phyloP scores from a whole-genome alignment of 163 green algal species.

The Chlamydomonas reinhardtii region DNA sequence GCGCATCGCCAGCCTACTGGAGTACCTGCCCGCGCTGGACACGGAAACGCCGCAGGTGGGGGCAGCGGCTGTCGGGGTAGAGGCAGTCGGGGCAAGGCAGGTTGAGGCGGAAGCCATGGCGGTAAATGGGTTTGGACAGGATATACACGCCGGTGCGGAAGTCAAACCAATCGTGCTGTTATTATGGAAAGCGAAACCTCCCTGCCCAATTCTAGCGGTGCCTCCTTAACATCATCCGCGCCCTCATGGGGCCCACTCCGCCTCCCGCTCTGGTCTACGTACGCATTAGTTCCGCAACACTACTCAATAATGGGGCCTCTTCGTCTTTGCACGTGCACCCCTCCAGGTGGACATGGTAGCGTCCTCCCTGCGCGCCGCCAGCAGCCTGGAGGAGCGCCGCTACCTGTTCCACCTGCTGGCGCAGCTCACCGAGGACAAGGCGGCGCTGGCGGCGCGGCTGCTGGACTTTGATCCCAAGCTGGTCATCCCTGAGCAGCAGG shows the following conservation, averaged over 20 bases:
- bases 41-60: slow-evolving; percentile 33
- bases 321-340: no score
- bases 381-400: slow-evolving; percentile 21
- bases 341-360: slow-evolving; percentile 4
- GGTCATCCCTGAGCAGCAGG: not conserved
- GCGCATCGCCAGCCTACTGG: slow-evolving; percentile 51
- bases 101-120: not conserved
- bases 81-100: not conserved
- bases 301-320: no score
- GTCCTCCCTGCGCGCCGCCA: slow-evolving; percentile 28
- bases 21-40: slow-evolving; percentile 47
- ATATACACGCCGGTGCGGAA: no score
- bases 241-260: no score
- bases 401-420: slow-evolving; percentile 47
- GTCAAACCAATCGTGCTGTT: no score
- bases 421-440: slow-evolving; percentile 16
- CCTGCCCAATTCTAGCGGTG: no score
- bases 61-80: not conserved
- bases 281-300: no score
- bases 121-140: no score
- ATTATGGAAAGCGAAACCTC: no score
- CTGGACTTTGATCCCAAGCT: slow-evolving; percentile 48
- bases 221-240: not conserved
- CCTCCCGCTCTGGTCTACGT: no score
- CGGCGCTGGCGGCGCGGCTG: slow-evolving; percentile 40